These are phyloP conservation scores for Immersiella caudata DNA, from an alignment of 495 filamentous ascomycete species.

Conservation along the genomic window DNA sequence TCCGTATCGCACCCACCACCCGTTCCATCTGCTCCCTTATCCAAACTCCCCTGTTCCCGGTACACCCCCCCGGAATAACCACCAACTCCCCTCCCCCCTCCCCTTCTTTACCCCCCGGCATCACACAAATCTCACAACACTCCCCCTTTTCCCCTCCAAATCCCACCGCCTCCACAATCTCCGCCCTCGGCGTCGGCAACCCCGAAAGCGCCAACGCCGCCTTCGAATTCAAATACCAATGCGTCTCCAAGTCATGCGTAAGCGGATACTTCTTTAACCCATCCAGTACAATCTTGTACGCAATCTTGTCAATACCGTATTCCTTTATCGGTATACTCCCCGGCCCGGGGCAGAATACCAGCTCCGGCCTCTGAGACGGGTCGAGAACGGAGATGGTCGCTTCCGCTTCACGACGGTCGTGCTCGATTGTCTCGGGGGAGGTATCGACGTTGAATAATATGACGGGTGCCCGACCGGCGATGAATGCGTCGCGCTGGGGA, in stretches of 20 bases:
- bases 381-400: conserved; percentile 31
- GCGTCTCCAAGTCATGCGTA: conserved; percentile 30
- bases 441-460: conserved; percentile 32
- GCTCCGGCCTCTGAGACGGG: conserved; percentile 29
- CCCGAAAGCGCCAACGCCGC: conserved; percentile 30
- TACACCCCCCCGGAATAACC: conserved; percentile 16
- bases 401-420: conserved; percentile 35
- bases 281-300: conserved; percentile 35
- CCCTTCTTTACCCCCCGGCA: too few species aligned
- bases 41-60: conserved; percentile 30
- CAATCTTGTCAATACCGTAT: conserved; percentile 31
- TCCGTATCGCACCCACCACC: conserved; percentile 23
- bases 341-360: conserved; percentile 36
- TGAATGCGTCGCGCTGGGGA: conserved; percentile 41
- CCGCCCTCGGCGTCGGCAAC: conserved; percentile 30
- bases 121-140: conserved; percentile 30
- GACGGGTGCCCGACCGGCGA: conserved; percentile 30
- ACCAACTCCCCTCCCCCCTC: conserved; percentile 7
- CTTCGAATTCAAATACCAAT: conserved; percentile 40
- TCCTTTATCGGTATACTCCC: conserved; percentile 28
- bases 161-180: conserved; percentile 26
- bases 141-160: neutral
- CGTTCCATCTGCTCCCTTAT: conserved; percentile 25
- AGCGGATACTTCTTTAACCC: conserved; percentile 29
- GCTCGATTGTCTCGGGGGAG: conserved; percentile 17